Conservation (phyloP, 257 asterid genomes). For the Prunella vulgaris region DNA sequence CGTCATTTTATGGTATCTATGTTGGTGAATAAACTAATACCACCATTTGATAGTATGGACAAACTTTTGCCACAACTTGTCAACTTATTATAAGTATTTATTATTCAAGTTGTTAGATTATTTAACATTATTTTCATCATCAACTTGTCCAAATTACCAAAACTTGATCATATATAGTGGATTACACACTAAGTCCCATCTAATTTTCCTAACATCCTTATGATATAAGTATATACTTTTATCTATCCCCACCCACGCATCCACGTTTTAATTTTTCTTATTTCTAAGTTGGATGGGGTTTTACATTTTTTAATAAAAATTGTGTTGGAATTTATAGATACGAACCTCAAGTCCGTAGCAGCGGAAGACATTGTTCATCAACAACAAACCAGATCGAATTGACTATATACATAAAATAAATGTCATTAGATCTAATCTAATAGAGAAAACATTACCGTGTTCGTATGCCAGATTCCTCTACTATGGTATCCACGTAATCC, state of each 20-base stretch:
- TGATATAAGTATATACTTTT: neutral
- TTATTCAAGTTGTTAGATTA: slow-evolving; percentile 1
- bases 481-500: no score
- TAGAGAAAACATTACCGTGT: no score
- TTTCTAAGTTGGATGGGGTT: no score
- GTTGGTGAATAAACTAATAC: slow-evolving; percentile 15
- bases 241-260: neutral
- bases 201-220: neutral
- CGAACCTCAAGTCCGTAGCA: no score
- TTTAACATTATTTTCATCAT: neutral
- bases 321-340: no score
- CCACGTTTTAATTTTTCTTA: no score
- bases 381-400: no score
- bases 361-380: no score
- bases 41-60: slow-evolving; percentile 20
- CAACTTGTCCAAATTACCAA: slow-evolving; percentile 14
- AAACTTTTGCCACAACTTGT: neutral
- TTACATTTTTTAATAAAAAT: no score
- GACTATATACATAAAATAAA: no score
- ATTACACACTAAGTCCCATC: slow-evolving; percentile 19
- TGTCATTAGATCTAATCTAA: no score
- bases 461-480: no score
- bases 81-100: neutral
- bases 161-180: slow-evolving; percentile 21
- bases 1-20: slow-evolving; percentile 8